Percentiles rank a stretch among this genome's conserved stretches.
Conservation (phyloP, 202 grass and related monocot genomes). For the Alloteropsis angusta region DNA sequence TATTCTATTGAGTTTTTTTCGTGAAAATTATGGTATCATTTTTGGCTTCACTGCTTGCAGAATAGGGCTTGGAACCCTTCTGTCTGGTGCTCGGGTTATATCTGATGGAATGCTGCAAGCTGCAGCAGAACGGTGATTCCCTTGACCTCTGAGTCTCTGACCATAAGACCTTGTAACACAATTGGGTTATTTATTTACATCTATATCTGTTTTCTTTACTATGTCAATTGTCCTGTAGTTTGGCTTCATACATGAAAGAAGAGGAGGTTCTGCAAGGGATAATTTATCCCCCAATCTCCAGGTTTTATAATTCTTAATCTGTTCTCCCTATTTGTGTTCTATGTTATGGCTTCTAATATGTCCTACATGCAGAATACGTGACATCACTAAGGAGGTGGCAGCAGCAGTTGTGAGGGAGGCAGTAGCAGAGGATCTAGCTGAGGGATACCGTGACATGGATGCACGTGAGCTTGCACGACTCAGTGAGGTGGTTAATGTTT, state of each 20-base stretch:
- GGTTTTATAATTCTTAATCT: constrained; percentile 30
- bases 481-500: constrained; percentile 50
- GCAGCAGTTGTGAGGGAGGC: constrained; percentile 89
- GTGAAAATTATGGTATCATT: constrained; percentile 25
- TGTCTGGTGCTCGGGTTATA: constrained; percentile 81
- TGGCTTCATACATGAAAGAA: constrained; percentile 95
- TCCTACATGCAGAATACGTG: constrained; percentile 61
- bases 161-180: not conserved
- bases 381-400: constrained; percentile 93
- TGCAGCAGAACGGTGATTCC: constrained; percentile 74
- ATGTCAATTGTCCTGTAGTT: constrained; percentile 34
- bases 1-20: constrained; percentile 5
- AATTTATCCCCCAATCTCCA: constrained; percentile 91
- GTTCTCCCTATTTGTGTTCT: not conserved
- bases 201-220: not conserved
- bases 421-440: constrained; percentile 81
- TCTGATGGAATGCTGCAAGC: constrained; percentile 96
- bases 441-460: constrained; percentile 94
- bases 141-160: constrained; percentile 1
- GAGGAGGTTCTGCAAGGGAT: constrained; percentile 82
- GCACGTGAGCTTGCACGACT: constrained; percentile 76
- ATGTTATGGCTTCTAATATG: constrained; percentile 18
- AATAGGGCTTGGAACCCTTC: constrained; percentile 94
- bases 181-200: not conserved
- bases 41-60: constrained; percentile 31